Evolutionary conservation across 78 protist genomes (phyloP), one percentile per base, ranked within the genome.

Genomic region (Cavenderia fasciculata): DNA sequence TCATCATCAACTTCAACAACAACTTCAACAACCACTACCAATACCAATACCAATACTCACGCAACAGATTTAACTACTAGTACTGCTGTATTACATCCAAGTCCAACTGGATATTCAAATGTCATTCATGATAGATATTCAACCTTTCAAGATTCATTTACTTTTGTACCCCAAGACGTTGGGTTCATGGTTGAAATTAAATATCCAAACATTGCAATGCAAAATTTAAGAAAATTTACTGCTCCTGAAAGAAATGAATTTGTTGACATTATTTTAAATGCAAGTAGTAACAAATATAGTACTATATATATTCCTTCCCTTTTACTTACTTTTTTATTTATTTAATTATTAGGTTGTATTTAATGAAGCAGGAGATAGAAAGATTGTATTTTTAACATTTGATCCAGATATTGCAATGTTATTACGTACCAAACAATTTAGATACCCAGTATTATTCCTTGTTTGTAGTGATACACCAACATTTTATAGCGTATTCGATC

Each of bases 141-240:
- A 47, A 79, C 88, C 4, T 59, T 79, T 31, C 88, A 79, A 66
- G 88, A 79, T 16, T 47, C 76, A 10, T 79, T 79, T 40, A 27
- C 43, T n/a, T 86, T 86, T 44, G 85, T 86, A 19, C 93, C 93
- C 4, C 85, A 86, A 27, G 85, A 70, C 14, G 68, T 86, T 43
- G 93, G 93, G 43, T 73, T 86, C 8, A 59, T 75, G 82, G 78
- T 86, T 29, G 93, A 86, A 47, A 86, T 86, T 62, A 86, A 86
- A 46, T 86, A 86, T 86, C 93, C 93, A 41, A 76, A 86, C 46
- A 12, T 75, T 5, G 72, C 46, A 61, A 76, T 85, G 85, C 92
- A 85, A 85, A 85, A 85, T 36, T 34, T 72, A 41, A 36, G 85
- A 38, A 85, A 85, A 12, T 74, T 85, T 56, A 56, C 38, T n/a